Percentiles rank a stretch among this genome's conserved stretches.
Conservation (phyloP, 164 flowering plant genomes). For the Vitis amurensis region DNA sequence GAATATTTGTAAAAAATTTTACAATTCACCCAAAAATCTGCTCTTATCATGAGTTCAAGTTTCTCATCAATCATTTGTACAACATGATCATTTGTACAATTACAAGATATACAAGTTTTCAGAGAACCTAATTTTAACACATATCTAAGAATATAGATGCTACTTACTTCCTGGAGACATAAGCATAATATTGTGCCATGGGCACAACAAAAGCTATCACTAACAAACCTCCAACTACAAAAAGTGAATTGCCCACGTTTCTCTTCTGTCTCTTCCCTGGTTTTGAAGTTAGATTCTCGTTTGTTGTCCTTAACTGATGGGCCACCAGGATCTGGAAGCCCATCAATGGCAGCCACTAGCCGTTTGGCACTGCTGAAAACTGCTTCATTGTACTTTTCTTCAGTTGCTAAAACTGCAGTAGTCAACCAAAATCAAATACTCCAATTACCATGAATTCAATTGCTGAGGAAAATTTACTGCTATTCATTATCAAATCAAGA, state of each 20-base stretch:
- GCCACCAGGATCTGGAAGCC: conserved; percentile 95
- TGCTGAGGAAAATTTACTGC: neutral
- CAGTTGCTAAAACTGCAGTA: conserved; percentile 85
- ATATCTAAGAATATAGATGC: conserved; percentile 1
- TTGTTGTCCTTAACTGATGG: conserved; percentile 75
- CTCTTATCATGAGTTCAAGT: conserved; percentile 4
- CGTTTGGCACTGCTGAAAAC: conserved; percentile 74
- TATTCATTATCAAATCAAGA: too few relatives aligned
- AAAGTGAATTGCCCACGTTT: conserved; percentile 94
- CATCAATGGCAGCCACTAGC: conserved; percentile 92
- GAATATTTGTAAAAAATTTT: neutral
- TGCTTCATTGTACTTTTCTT: conserved; percentile 98
- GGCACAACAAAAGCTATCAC: conserved; percentile 98
- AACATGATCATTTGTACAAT: conserved; percentile 28
- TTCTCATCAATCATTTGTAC: conserved; percentile 12
- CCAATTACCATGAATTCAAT: conserved; percentile 10
- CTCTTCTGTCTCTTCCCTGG: conserved; percentile 92
- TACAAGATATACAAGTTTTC: conserved; percentile 11
- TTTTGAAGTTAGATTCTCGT: conserved; percentile 91
- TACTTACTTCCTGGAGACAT: conserved; percentile 64
- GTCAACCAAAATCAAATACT: neutral
- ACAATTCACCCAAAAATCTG: conserved; percentile 5
- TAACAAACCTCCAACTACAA: conserved; percentile 94
- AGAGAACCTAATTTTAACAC: neutral
- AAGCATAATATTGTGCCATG: conserved; percentile 98